Evolutionary conservation across 2,329 filamentous ascomycete species (phyloP), one percentile per base, ranked within the genome.

Genomic region (Claviceps humidiphila): DNA sequence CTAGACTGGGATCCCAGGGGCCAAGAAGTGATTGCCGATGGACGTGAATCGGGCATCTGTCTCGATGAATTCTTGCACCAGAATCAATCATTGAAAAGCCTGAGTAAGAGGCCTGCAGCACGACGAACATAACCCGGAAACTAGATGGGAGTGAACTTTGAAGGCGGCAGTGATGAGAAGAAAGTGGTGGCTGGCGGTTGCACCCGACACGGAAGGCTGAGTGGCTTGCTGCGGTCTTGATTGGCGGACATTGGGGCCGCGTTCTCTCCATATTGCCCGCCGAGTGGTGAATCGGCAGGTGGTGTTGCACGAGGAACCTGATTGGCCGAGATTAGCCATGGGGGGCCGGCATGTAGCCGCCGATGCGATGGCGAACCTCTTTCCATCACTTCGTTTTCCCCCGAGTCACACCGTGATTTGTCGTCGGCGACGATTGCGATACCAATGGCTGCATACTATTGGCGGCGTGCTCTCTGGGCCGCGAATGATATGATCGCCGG

Each of bases 281-380:
- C 26, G 26, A 30, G 8, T 30, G 26, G 26, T 30, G 26, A 30
- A 30, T 30, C 26, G 26, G 26, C 26, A 30, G 26, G 26, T 30
- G 26, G 26, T 11, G 26, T 30, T 30, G 26, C 26, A 30, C 26
- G 26, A 30, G 62, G 58, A 52, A 59, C 59, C 59, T 45, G 24
- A 45, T 45, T 30, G 41, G 46, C 47, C 51, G 52, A 64, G 53
- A 70, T 71, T 70, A 68, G 68, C 53, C 55, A 30, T 44, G 50
- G 49, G 49, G 49, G 37, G 30, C 43, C 52, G 43, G 50, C 55
- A 59, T 66, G 60, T 71, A 72, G 63, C 70, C 70, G 70, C 70
- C 68, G 63, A 64, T 66, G 60, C 71, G 71, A 63, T 69, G 69
- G 70, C 70, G 68, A 63, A 64, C 60, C 47, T 51, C 52, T 58